These are phyloP conservation scores for Dissoconium aciculare DNA, from an alignment of 2,329 filamentous ascomycete genomes.

Conservation along the genomic window DNA sequence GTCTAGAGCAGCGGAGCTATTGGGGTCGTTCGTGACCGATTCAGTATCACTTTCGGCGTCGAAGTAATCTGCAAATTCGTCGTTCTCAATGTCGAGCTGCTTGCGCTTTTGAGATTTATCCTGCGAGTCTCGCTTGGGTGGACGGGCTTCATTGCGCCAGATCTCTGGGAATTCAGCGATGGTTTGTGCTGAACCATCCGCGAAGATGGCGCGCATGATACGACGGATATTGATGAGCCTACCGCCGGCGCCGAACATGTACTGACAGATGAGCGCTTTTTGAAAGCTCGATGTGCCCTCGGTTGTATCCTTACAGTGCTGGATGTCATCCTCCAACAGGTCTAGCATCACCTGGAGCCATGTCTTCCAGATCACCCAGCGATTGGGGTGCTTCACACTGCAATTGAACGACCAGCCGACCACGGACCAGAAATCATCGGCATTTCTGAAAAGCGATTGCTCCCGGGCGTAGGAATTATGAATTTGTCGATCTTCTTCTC, in stretches of 20 bases:
- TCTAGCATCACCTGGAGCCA: conserved; percentile 73
- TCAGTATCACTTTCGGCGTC: conserved; percentile 16
- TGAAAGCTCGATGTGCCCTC: conserved; percentile 22
- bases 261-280: conserved; percentile 46
- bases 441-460: conserved; percentile 56
- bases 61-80: conserved; percentile 25
- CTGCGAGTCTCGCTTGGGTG: conserved; percentile 30
- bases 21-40: too few relatives aligned
- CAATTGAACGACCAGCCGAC: conserved; percentile 92
- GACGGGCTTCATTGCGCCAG: conserved; percentile 50
- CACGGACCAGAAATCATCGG: conserved; percentile 75
- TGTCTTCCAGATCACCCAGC: conserved; percentile 68
- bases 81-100: conserved; percentile 38
- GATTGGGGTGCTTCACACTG: conserved; percentile 52
- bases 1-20: too few relatives aligned
- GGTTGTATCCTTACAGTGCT: conserved; percentile 34
- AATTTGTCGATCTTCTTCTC: conserved; percentile 39
- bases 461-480: conserved; percentile 46
- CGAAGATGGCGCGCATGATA: conserved; percentile 52
- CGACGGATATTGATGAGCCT: conserved; percentile 32
- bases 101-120: conserved; percentile 44
- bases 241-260: conserved; percentile 32
- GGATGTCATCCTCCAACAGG: conserved; percentile 57
- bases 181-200: conserved; percentile 43
- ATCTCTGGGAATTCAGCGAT: conserved; percentile 47